Conservation (phyloP, 257 asterid genomes). For the Echium plantagineum region DNA sequence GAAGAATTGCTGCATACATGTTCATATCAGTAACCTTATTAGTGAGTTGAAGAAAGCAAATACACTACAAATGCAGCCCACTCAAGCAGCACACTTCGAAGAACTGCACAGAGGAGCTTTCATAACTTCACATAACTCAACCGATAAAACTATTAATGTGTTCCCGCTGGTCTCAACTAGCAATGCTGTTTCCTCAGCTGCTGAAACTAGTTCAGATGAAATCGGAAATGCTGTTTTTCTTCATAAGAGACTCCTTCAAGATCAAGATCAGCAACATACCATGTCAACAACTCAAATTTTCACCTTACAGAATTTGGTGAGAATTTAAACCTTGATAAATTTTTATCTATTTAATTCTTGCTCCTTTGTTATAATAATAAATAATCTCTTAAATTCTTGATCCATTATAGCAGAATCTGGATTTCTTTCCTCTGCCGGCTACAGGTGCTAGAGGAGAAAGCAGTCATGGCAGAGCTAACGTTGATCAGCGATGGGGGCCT, state of each 20-base stretch:
- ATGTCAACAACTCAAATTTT: conserved; percentile 22
- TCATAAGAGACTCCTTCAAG: conserved; percentile 45
- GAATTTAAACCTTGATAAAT: conserved; percentile 3
- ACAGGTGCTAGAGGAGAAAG: conserved; percentile 19
- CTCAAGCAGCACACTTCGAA: conserved; percentile 17
- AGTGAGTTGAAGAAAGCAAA: conserved; percentile 33
- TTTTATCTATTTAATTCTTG: too few species aligned
- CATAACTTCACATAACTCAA: conserved; percentile 12
- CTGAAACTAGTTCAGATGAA: conserved; percentile 28
- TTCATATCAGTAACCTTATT: conserved; percentile 45
- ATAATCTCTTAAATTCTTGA: too few species aligned
- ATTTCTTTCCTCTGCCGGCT: conserved; percentile 34
- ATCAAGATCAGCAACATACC: conserved; percentile 45
- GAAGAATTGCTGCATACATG: conserved; percentile 60
- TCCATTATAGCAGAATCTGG: conserved; percentile 27
- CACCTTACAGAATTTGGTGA: conserved; percentile 30
- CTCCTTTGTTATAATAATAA: conserved; percentile 7
- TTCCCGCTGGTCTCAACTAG: conserved; percentile 15
- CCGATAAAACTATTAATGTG: conserved; percentile 9
- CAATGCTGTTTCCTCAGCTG: conserved; percentile 9
- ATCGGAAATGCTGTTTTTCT: conserved; percentile 35
- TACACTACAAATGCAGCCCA: conserved; percentile 18
- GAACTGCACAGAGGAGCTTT: conserved; percentile 20
- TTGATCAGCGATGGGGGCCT: conserved; percentile 16
- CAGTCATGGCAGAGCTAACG: conserved; percentile 13